Base-by-base conservation (phyloP, 768 basidiomycete species). In the Collybiopsis confluens region DNA sequence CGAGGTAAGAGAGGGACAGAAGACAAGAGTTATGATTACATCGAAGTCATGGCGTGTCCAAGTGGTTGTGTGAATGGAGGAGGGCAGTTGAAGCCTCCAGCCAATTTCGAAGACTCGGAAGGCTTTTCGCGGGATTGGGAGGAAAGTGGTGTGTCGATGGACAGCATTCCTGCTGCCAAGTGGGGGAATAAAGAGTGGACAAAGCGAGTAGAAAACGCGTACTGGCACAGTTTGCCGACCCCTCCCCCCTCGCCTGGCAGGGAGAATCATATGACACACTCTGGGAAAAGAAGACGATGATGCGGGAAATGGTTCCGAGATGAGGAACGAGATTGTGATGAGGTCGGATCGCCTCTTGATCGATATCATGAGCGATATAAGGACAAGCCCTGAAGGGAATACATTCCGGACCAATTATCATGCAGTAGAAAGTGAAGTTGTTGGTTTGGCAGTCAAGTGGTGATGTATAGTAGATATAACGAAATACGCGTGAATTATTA, bases 21-120 rank as follows among this genome's bases (percentile, higher is more conserved):
- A 68, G n/a, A 64, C 61, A 42, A 71, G 67, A 73, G 76, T 40
- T 92, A 92, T 65, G 92, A 96, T 71, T 97, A 93, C 67, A 86
- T 96, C 37, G 94, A 97, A 65, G 93, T 99, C 58, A 98, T 99
- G 97, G 97, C 97, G 30, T 99, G 97, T 73, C 97, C 97, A 0
- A 86, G 88, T 0, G 97, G 97, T 16, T 98, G 97, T 67, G 92
- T 97, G 38, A 98, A 98, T 65, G 97, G 97, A 7, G 97, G 96
- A 20, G 97, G 97, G 4, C 97, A 98, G 73, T 68, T 88, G 51
- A 78, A 77, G 63, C 73, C 74, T 15, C 53, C 54, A 20, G 45
- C 54, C 4, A 45, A 54, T 26, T 16, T 37, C 15, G 35, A 21
- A 48, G 79, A 92, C 62, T 81, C 72, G 50, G 90, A 92, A 65